Percentiles rank a stretch among this genome's conserved stretches.
phyloP scores from a whole-genome alignment of 345 rosid species.

The Populus ilicifolia region DNA sequence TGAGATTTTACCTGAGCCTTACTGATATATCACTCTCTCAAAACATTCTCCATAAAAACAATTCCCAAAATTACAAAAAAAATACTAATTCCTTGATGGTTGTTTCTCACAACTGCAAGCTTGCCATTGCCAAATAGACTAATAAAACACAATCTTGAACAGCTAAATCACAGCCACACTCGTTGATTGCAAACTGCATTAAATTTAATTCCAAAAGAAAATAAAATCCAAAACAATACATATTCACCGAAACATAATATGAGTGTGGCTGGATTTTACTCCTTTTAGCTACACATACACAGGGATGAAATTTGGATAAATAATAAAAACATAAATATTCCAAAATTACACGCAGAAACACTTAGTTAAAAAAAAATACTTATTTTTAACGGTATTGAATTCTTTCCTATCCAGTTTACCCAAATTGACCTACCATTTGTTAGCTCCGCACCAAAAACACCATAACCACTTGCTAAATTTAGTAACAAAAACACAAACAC shows the following conservation, averaged over 20 bases:
- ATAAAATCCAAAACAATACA: too few relatives aligned
- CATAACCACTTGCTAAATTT: constrained; percentile 7
- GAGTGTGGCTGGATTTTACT: neutral
- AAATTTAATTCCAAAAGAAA: too few relatives aligned
- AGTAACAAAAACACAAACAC: neutral
- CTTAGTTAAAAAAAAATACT: neutral
- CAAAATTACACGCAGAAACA: neutral
- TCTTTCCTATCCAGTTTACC: constrained; percentile 1
- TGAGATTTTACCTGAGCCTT: too few relatives aligned
- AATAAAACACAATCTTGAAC: neutral
- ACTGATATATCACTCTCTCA: too few relatives aligned
- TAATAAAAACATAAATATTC: too few relatives aligned
- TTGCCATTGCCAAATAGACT: neutral
- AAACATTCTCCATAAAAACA: too few relatives aligned
- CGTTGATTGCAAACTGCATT: neutral
- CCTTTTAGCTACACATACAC: too few relatives aligned
- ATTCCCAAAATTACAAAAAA: too few relatives aligned
- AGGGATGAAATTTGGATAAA: too few relatives aligned
- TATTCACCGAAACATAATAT: neutral
- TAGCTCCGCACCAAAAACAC: neutral
- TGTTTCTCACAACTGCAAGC: neutral
- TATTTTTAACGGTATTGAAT: neutral
- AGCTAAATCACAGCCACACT: neutral
- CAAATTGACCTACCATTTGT: neutral
- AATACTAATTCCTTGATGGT: too few relatives aligned